These are phyloP conservation scores for Fusarium sp. DNA, from an alignment of 2,329 filamentous ascomycete species.

Conservation along the genomic window DNA sequence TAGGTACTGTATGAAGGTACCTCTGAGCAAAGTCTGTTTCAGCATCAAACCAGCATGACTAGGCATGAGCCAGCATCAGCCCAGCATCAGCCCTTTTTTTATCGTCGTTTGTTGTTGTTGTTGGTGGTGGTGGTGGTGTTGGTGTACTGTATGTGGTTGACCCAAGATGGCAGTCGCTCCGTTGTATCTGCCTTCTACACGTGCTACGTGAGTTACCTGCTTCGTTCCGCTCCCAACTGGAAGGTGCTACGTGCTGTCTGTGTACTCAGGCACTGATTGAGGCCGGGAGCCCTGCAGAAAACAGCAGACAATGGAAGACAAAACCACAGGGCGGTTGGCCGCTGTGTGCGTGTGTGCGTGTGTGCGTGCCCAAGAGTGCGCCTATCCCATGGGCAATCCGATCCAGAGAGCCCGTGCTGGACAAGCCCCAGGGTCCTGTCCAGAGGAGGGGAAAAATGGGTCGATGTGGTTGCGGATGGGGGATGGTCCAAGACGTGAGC, in stretches of 20 bases:
- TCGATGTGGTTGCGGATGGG: background rate
- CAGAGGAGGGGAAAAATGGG: background rate
- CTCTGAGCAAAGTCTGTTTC: slow-evolving; percentile 8
- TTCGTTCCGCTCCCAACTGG: background rate
- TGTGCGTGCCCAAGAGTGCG: background rate
- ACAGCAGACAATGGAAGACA: background rate
- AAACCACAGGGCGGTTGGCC: background rate
- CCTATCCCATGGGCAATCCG: background rate
- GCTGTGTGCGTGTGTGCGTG: background rate
- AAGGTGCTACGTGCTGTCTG: background rate
- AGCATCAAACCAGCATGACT: slow-evolving; percentile 3
- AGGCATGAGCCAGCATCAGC: slow-evolving; percentile 6
- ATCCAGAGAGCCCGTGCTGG: background rate
- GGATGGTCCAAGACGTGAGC: background rate
- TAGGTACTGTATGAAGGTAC: background rate
- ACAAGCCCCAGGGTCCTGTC: background rate
- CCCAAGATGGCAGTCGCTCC: background rate
- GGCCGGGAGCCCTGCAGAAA: background rate
- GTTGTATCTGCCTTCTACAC: background rate
- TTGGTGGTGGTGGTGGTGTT: background rate
- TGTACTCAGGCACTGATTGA: background rate
- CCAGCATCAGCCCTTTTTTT: slow-evolving; percentile 4
- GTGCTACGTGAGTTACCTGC: background rate
- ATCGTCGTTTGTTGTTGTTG: background rate
- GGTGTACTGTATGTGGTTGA: background rate